phyloP scores from a whole-genome alignment of 1,139 yeast genomes.

The Diutina scorzettiae region DNA sequence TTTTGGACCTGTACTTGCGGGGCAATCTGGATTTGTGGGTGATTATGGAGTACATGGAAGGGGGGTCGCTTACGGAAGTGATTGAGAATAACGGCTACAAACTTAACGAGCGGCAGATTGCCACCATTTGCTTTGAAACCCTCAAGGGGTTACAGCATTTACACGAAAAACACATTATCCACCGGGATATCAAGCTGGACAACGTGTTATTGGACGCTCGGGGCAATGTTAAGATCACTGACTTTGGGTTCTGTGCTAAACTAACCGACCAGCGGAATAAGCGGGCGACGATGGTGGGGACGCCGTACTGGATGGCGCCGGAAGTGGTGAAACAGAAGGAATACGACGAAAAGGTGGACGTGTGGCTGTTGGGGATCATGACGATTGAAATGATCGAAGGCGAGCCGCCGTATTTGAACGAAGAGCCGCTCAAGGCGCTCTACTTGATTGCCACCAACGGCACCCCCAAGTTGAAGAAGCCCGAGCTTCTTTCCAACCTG shows the following conservation, averaged over 20 bases:
- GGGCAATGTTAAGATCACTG: slow-evolving; percentile 92
- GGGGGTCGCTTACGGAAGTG: slow-evolving; percentile 69
- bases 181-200: slow-evolving; percentile 92
- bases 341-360: slow-evolving; percentile 93
- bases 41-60: slow-evolving; percentile 27
- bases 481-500: slow-evolving; percentile 64
- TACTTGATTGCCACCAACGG: slow-evolving; percentile 94
- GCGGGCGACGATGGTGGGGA: slow-evolving; percentile 97
- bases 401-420: slow-evolving; percentile 94
- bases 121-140: slow-evolving; percentile 85
- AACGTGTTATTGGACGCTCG: slow-evolving; percentile 76
- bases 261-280: slow-evolving; percentile 85
- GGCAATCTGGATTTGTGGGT: slow-evolving; percentile 26
- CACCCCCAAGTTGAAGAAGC: slow-evolving; percentile 86
- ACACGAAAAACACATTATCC: slow-evolving; percentile 86
- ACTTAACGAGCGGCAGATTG: slow-evolving; percentile 66
- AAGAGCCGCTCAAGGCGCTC: slow-evolving; percentile 81
- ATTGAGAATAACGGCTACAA: slow-evolving; percentile 66
- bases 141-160: slow-evolving; percentile 84
- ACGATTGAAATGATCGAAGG: slow-evolving; percentile 98
- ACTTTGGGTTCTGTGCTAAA: slow-evolving; percentile 96
- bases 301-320: slow-evolving; percentile 99
- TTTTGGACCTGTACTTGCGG: slow-evolving; percentile 32
- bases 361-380: slow-evolving; percentile 98
- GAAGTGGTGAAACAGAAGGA: slow-evolving; percentile 96